Base-by-base conservation (phyloP, 441 rosid species). In the Rhodomyrtus psidioides region DNA sequence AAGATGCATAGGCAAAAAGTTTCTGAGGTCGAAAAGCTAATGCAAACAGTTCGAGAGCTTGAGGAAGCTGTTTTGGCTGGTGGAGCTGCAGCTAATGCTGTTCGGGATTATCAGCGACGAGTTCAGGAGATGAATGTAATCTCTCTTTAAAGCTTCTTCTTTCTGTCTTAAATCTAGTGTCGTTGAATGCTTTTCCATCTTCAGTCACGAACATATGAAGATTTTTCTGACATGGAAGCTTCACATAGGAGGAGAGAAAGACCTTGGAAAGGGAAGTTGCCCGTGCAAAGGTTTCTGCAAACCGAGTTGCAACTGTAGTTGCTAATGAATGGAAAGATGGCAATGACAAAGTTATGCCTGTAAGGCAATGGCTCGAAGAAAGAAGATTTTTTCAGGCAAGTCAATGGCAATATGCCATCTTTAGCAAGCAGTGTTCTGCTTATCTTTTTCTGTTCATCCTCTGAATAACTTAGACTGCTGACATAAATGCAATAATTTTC, bases 251-350 rank as follows among this genome's bases (percentile, higher is more conserved):
- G 84, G 89, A 88, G 86, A 88, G 53, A 62, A 88, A 86, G 83
- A 88, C 87, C 27, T 55, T 88, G 86, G 89, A 88, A 86, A 83
- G 89, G 88, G 89, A 88, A 86, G 89, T 86, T 39, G 89, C 89
- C 56, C 87, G 89, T 53, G 89, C 89, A 42, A 88, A 86, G 86
- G 89, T 88, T 83, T 85, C 89, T 83, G 89, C 89, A 58, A 88
- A 88, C 57, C 87, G 89, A 17, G 89, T 88, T 59, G 89, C 89
- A 55, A 88, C 89, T 54, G 89, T 88, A 62, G 88, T 89, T 85
- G 91, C 91, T 51, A 89, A 89, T 84, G 91, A 89, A 74, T 89
- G 91, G 91, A 89, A 89, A 86, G 91, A 87, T 88, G 89, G 88
- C 49, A 88, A 86, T 76, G 91, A 89, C 89, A 89, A 89, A 88